phyloP scores from a whole-genome alignment of 2,329 filamentous ascomycete genomes.

The Colletotrichum abscissum region DNA sequence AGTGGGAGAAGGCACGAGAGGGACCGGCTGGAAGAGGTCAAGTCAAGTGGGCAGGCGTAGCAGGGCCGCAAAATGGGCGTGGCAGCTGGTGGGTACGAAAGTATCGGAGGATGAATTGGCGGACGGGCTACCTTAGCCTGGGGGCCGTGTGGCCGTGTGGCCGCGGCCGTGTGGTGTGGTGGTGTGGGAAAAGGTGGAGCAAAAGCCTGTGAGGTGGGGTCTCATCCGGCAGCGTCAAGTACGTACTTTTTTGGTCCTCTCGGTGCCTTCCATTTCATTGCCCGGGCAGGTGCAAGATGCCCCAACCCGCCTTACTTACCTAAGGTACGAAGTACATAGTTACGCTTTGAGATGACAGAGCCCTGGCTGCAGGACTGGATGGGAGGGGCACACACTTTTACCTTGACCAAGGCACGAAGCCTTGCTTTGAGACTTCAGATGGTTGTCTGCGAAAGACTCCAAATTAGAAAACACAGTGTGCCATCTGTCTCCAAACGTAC shows the following conservation, averaged over 20 bases:
- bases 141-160: constrained; percentile 30
- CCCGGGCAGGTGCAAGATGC: no score
- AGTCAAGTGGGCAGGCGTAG: background rate
- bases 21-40: background rate
- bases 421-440: background rate
- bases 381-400: background rate
- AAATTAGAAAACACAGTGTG: background rate
- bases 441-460: background rate
- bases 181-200: background rate
- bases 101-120: constrained; percentile 21
- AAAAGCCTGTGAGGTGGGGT: background rate
- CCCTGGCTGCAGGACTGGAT: constrained; percentile 7
- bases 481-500: no score
- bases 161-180: constrained; percentile 5
- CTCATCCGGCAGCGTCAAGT: background rate
- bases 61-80: background rate
- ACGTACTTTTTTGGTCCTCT: constrained; percentile 3
- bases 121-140: constrained; percentile 19
- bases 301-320: background rate
- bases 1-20: background rate
- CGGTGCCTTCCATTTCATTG: background rate
- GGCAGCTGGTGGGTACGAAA: background rate
- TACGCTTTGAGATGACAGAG: constrained; percentile 20
- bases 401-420: background rate
- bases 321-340: no score